Base-by-base conservation (phyloP, 2,329 filamentous ascomycete species). In the Monilinia fructicola region DNA sequence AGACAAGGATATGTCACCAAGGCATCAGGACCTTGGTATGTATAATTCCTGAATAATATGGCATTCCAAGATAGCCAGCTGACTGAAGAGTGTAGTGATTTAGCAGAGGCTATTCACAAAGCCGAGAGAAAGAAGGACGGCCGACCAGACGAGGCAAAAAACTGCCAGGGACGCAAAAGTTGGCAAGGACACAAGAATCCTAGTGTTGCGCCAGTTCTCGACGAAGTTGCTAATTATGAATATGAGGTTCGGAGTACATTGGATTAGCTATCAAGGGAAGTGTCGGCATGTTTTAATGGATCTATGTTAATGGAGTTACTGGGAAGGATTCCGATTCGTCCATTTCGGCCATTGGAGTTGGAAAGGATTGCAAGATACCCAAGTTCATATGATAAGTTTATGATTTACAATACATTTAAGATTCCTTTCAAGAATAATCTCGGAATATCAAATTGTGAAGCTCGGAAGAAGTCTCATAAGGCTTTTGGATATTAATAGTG, bases 1-100 rank as follows among this genome's bases (percentile, higher is more conserved):
- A 80, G 82, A 31, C 86, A 92, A 71, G 89, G 90, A 31, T 96
- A 96, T 78, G 87, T 92, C 3, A 82, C 93, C 7, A 73, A 73
- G 9, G 58, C 58, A 55, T 69, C 71, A 26, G 62, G 70, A 50
- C 67, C 68, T 26, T 60, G 64, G 74, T 75, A 71, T 65, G 71
- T 63, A 35, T 7, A 52, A 53, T 16, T 38, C 23, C 28, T 66
- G 16, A 12, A 52, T 48, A 21, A 14, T 9, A 65, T 48, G 14
- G 28, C 18, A 9, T 42, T 1, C 26, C 18, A 44, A 18, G 28
- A 52, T 18, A 23, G 44, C 7, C 28, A 52, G 58, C 56, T 69
- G 55, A 68, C 35, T 14, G 11, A 4, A 16, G n/a, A 14, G 53
- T n/a, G 26, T 46, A 74, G 70, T 21, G 67, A 64, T 52, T 68